Conservation (phyloP, 1,284 basidiomycete species). For the Puccinia sorghi region DNA sequence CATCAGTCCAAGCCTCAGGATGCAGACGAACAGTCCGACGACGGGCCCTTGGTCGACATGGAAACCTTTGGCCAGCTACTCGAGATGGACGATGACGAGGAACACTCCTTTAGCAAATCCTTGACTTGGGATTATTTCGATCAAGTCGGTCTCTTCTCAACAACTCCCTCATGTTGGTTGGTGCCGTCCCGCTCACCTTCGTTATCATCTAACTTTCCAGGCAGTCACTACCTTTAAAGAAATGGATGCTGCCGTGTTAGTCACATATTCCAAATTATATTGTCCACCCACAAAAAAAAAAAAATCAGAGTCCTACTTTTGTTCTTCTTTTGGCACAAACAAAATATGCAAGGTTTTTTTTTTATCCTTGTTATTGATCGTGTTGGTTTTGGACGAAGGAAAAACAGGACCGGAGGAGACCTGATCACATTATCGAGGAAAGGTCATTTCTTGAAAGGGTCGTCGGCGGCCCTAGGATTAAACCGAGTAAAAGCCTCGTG, state of each 20-base stretch:
- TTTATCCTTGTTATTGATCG: background rate
- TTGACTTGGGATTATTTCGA: slow-evolving; percentile 80
- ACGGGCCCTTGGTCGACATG: slow-evolving; percentile 71
- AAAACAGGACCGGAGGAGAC: slow-evolving; percentile 58
- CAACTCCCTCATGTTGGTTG: background rate
- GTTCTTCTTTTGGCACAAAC: background rate
- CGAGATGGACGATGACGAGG: slow-evolving; percentile 80
- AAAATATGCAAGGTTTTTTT: background rate
- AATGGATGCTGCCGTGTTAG: slow-evolving; percentile 79
- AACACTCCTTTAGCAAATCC: slow-evolving; percentile 72
- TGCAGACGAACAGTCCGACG: slow-evolving; percentile 64
- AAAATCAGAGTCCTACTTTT: background rate
- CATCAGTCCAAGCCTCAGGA: slow-evolving; percentile 52
- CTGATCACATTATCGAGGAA: slow-evolving; percentile 70
- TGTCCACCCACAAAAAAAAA: background rate
- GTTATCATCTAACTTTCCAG: slow-evolving; percentile 60
- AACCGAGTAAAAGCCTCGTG: slow-evolving; percentile 76
- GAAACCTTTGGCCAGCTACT: slow-evolving; percentile 80
- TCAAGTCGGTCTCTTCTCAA: slow-evolving; percentile 52
- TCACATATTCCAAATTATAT: background rate
- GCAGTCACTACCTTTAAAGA: slow-evolving; percentile 71
- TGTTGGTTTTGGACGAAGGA: too few relatives aligned
- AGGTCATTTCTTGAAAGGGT: slow-evolving; percentile 93
- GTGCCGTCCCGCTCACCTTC: background rate
- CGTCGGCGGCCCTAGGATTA: slow-evolving; percentile 84